Conservation (phyloP, 257 asterid genomes). For the Scutellaria minor region DNA sequence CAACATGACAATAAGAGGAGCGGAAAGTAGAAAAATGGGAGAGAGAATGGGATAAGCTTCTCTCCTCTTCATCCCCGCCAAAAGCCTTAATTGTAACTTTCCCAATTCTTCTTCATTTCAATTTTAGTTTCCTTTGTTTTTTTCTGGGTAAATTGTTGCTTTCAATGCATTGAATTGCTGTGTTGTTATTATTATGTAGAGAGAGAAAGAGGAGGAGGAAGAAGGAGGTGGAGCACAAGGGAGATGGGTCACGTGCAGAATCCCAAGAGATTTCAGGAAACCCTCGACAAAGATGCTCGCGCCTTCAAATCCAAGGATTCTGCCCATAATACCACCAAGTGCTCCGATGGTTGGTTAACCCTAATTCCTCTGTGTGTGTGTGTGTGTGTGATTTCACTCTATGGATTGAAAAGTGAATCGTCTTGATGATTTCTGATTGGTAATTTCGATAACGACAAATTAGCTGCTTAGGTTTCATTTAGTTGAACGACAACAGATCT, state of each 20-base stretch:
- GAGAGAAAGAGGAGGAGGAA: constrained; percentile 43
- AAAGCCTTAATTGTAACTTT: constrained; percentile 14
- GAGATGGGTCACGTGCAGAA: constrained; percentile 52
- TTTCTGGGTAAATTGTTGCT: not conserved
- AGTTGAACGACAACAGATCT: not conserved
- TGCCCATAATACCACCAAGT: constrained; percentile 23
- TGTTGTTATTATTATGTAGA: constrained; percentile 29
- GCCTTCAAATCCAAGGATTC: constrained; percentile 27
- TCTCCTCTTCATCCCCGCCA: constrained; percentile 29
- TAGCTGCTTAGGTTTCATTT: not conserved
- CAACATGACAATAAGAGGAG: not conserved
- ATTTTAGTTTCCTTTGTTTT: not conserved
- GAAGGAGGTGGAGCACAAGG: constrained; percentile 53
- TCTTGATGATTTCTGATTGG: not conserved
- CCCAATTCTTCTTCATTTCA: constrained; percentile 4
- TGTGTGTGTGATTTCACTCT: not conserved
- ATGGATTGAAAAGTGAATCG: not conserved
- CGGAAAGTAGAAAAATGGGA: not conserved
- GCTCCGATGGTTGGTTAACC: constrained; percentile 32
- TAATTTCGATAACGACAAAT: not conserved
- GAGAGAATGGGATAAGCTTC: constrained; percentile 13
- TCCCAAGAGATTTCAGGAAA: constrained; percentile 55
- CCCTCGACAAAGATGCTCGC: constrained; percentile 46
- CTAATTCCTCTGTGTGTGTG: too few species aligned
- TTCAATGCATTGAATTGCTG: not conserved